Percentiles rank a stretch among this genome's conserved stretches.
phyloP scores from a whole-genome alignment of 2,329 filamentous ascomycete genomes.

The Epichloe bromicola region DNA sequence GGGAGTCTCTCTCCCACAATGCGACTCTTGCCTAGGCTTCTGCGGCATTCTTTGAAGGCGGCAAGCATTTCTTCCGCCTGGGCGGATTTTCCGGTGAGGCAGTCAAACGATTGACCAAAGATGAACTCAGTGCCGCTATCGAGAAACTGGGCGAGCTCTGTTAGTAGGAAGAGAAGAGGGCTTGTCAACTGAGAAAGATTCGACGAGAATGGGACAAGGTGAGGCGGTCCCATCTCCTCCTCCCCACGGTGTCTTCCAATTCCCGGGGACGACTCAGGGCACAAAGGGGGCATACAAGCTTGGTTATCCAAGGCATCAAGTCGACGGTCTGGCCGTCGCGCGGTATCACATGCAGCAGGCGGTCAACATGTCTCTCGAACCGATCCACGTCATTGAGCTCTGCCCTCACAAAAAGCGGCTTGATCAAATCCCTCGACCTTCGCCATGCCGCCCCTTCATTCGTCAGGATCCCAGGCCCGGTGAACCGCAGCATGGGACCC shows the following conservation, averaged over 20 bases:
- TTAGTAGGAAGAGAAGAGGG: neutral
- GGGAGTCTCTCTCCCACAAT: neutral
- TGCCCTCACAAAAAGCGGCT: conserved; percentile 1
- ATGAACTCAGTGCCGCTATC: conserved; percentile 2
- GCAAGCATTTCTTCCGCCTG: neutral
- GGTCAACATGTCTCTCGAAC: conserved; percentile 2
- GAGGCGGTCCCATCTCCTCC: too few relatives aligned
- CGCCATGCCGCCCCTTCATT: conserved; percentile 1
- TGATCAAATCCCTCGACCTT: neutral
- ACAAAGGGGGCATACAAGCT: neutral
- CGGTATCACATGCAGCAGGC: neutral
- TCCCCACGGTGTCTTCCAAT: too few relatives aligned
- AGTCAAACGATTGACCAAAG: conserved; percentile 3
- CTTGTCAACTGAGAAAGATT: neutral
- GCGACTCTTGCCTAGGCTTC: neutral
- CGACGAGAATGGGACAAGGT: neutral
- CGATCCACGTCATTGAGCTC: neutral
- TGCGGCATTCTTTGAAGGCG: neutral
- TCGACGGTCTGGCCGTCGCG: neutral
- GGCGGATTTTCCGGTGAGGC: neutral
- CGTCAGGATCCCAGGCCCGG: conserved; percentile 1
- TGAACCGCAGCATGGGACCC: neutral
- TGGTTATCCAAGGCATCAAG: conserved; percentile 1
- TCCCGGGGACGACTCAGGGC: too few relatives aligned
- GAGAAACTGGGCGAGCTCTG: neutral